Percentiles rank a stretch among this genome's conserved stretches.
These are phyloP conservation scores for Leptographium lundbergii DNA, from an alignment of 2,329 filamentous ascomycete genomes.

Conservation along the genomic window DNA sequence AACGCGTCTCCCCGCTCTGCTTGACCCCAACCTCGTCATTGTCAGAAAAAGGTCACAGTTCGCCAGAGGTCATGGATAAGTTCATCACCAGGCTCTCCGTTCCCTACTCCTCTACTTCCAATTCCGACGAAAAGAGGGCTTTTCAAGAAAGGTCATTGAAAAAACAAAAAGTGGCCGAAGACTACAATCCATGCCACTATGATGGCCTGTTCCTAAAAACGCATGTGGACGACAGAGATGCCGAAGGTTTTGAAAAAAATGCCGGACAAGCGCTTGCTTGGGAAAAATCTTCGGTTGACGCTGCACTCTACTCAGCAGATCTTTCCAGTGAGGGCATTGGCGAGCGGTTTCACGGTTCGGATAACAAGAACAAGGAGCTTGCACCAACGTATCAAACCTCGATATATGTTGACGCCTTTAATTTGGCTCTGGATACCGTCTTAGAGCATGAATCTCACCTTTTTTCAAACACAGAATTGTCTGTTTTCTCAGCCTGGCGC, in stretches of 20 bases:
- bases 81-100: neutral
- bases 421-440: constrained; percentile 79
- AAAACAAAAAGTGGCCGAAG: neutral
- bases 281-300: neutral
- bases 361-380: neutral
- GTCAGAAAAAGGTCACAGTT: neutral
- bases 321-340: neutral
- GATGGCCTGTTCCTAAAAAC: neutral
- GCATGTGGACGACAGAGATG: neutral
- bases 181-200: neutral
- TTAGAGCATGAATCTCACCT: constrained; percentile 78
- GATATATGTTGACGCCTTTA: constrained; percentile 96
- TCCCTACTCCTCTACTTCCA: neutral
- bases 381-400: constrained; percentile 54
- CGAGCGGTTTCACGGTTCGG: neutral
- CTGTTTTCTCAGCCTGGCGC: constrained; percentile 67
- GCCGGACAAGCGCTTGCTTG: neutral
- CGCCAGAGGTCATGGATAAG: neutral
- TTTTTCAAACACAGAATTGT: constrained; percentile 67
- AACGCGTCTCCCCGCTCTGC: neutral
- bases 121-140: neutral
- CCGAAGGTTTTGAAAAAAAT: neutral
- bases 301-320: neutral
- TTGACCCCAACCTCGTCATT: neutral
- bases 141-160: neutral